phyloP scores from a whole-genome alignment of 306 rosid genomes.

The Hippophae gyantsensis region DNA sequence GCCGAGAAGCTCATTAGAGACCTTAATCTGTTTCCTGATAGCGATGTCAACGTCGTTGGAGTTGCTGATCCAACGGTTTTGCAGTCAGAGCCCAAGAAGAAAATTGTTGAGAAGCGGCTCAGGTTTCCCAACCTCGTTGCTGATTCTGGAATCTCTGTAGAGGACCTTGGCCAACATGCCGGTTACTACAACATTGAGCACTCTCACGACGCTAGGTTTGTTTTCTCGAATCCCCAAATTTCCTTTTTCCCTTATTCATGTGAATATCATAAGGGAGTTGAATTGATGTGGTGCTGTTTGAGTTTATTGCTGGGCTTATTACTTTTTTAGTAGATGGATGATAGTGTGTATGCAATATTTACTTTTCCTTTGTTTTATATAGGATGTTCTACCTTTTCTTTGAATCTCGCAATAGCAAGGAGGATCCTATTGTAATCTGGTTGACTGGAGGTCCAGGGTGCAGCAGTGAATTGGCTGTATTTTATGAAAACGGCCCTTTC shows the following conservation, averaged over 20 bases:
- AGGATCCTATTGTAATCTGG: slow-evolving; percentile 94
- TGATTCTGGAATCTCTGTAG: slow-evolving; percentile 37
- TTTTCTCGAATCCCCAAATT: neutral
- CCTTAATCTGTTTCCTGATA: slow-evolving; percentile 61
- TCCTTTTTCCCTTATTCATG: no score
- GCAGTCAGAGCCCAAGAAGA: slow-evolving; percentile 6
- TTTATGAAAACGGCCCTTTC: slow-evolving; percentile 94
- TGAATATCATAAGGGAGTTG: no score
- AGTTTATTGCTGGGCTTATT: no score
- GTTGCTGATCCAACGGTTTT: slow-evolving; percentile 3
- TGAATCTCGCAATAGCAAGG: slow-evolving; percentile 65
- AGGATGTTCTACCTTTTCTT: slow-evolving; percentile 97
- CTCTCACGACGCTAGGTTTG: slow-evolving; percentile 67
- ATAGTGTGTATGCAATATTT: slow-evolving; percentile 2
- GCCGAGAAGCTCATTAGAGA: slow-evolving; percentile 48
- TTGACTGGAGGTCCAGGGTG: slow-evolving; percentile 99
- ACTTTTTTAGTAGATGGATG: no score
- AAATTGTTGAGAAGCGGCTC: slow-evolving; percentile 61
- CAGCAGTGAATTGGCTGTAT: slow-evolving; percentile 93
- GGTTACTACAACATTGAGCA: slow-evolving; percentile 78
- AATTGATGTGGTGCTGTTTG: no score
- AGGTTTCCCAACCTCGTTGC: slow-evolving; percentile 40
- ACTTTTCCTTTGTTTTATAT: slow-evolving; percentile 11
- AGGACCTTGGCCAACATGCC: slow-evolving; percentile 83
- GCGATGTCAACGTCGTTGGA: slow-evolving; percentile 47